Base-by-base conservation (phyloP, 2,329 filamentous ascomycete genomes). In the Apiospora hydei region DNA sequence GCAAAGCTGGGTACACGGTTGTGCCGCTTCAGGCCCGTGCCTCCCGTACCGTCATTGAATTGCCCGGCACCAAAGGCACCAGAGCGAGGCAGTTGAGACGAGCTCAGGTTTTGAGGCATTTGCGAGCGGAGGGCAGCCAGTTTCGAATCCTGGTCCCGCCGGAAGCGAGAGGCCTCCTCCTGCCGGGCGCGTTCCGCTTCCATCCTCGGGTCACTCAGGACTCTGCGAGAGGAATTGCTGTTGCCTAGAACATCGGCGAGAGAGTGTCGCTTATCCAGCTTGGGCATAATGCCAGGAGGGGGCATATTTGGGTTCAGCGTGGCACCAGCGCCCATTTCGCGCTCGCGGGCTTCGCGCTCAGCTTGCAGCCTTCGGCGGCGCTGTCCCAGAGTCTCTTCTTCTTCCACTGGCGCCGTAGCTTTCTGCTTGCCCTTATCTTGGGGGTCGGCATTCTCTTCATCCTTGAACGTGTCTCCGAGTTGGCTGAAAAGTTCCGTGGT, bases 331-430 rank as follows among this genome's bases (percentile, higher is more conserved):
- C 82, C 84, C 80, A 89, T 88, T 74, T 88, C 88, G 57, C 85
- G 83, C 73, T 89, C 88, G 41, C 89, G 88, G 8, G 91, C 91
- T 81, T 93, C 91, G 38, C 86, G 86, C 77, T 92, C 90, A 8
- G 91, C 90, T 79, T 95, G 93, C 1, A 96, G 85, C 38, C 94
- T 89, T 41, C 90, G 90, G 0, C 93, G 90, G 14, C 94, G 90
- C 80, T 96, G 93, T 13, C 93, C 94, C 0, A 96, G 85, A 0
- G 94, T 96, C 79, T 96, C 94, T 76, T 94, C 92, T 75, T 91
- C 92, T 73, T 87, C 86, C 26, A 78, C 73, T 71, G 79, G 74
- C 7, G 76, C 78, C 44, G 78, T 26, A 16, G 43, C 75, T 46
- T 77, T 80, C 26, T 73, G 73, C 67, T 81, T 81, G 5, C 76